Evolutionary conservation across 2,329 filamentous ascomycete genomes (phyloP), one percentile per base, ranked within the genome.

Genomic region (Penicillium italicum): DNA sequence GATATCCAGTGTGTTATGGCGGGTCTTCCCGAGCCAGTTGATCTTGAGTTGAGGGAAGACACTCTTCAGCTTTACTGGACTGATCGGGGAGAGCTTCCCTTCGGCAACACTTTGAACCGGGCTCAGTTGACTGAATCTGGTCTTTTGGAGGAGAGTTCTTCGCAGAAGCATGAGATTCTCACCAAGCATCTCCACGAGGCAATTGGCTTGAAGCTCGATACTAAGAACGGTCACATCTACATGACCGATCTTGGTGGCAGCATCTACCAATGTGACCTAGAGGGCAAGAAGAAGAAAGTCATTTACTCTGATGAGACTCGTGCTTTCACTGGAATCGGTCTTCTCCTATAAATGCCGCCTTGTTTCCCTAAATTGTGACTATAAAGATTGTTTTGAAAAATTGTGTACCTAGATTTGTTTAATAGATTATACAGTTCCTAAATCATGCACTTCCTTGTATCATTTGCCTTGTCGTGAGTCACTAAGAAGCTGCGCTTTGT

Each of bases 21-120:
- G 4, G 64, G 65, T 0, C 69, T 84, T 7, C 81, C 82, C 0
- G 82, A 85, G 63, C 79, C 80, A 0, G 81, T 86, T 53, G 82
- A 85, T 64, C 68, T 86, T 0, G 81, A 83, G 28, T 62, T 85
- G 1, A 80, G 84, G 14, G 70, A 74, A 12, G 67, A 71, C 0
- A 63, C 66, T 2, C 65, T 75, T 36, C 69, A 66, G 2, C 69
- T 86, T 30, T 85, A 82, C 66, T 85, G 83, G 83, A 84, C 83
- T 0, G 83, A 85, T 60, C 74, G 83, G 0, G 84, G 83, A 7
- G 83, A 85, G 56, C 70, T 79, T 1, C 83, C 83, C 0, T 62
- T 66, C 2, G 83, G 83, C 0, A 84, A 82, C 62, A 77, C 76
- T 14, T 59, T 85, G 53, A 83, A 83, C 64, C 66, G 73, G 9